Conservation (phyloP, 805 yeast genomes). For the Ogataea dorogensis region DNA sequence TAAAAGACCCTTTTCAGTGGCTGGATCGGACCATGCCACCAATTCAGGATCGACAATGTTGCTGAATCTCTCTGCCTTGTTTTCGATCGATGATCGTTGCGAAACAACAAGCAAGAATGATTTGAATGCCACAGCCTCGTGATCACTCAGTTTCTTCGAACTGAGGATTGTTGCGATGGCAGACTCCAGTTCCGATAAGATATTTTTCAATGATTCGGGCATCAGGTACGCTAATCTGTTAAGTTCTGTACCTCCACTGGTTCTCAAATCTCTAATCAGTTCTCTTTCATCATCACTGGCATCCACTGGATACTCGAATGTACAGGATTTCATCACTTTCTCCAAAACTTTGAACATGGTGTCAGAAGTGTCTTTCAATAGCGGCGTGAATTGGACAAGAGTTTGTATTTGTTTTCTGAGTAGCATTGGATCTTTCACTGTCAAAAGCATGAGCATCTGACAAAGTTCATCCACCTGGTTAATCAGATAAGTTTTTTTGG, state of each 20-base stretch:
- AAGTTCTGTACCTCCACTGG: constrained; percentile 91
- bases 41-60: constrained; percentile 92
- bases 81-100: constrained; percentile 72
- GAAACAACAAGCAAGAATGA: constrained; percentile 90
- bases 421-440: constrained; percentile 74
- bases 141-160: constrained; percentile 72
- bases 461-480: constrained; percentile 67
- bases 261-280: constrained; percentile 78
- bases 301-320: constrained; percentile 69
- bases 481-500: constrained; percentile 49
- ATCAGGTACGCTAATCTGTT: constrained; percentile 91
- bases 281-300: constrained; percentile 68
- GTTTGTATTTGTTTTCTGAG: constrained; percentile 87
- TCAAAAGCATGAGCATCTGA: constrained; percentile 70
- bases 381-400: constrained; percentile 89
- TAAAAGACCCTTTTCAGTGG: constrained; percentile 82
- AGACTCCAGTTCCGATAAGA: constrained; percentile 76
- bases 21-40: constrained; percentile 88
- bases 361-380: constrained; percentile 70
- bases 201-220: constrained; percentile 84
- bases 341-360: constrained; percentile 84
- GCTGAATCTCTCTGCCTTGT: constrained; percentile 71
- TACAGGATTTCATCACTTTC: constrained; percentile 77
- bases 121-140: constrained; percentile 91
- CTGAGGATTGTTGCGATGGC: constrained; percentile 73